Evolutionary conservation across 805 yeast species (phyloP).

Genomic region (Candida ascalaphidarum): DNA sequence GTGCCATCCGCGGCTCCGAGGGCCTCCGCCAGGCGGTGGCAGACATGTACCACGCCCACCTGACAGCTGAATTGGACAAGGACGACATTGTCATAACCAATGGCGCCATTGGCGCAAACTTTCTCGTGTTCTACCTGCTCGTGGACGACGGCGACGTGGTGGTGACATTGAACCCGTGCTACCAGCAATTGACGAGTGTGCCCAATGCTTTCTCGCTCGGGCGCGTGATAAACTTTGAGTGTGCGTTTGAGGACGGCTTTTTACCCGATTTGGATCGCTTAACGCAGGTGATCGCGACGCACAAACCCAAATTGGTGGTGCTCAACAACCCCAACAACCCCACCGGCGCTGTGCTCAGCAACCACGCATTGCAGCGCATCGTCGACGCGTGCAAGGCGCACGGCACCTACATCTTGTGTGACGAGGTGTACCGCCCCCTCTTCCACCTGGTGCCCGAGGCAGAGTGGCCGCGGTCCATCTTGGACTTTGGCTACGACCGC

Average conservation of each 20-base stretch:
- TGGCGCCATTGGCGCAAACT: constrained; percentile 52
- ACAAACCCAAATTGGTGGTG: constrained; percentile 32
- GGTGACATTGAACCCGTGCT: constrained; percentile 40
- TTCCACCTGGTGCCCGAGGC: constrained; percentile 26
- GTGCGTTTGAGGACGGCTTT: constrained; percentile 25
- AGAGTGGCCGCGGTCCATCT: constrained; percentile 28
- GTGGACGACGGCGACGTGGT: constrained; percentile 39
- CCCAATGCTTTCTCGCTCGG: constrained; percentile 38
- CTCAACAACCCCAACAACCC: constrained; percentile 30
- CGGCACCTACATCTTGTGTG: constrained; percentile 32
- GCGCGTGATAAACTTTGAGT: constrained; percentile 19
- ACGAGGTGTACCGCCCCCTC: constrained; percentile 49
- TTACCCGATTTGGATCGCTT: constrained; percentile 28
- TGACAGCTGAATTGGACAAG: constrained; percentile 2
- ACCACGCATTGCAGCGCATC: constrained; percentile 21
- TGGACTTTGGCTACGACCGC: constrained; percentile 30
- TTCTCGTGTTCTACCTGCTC: constrained; percentile 34
- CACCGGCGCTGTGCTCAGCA: constrained; percentile 33
- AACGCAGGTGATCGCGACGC: constrained; percentile 16
- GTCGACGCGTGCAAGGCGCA: constrained; percentile 24
- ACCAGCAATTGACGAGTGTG: constrained; percentile 41
- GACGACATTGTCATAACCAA: constrained; percentile 40
- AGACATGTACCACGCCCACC: constrained; percentile 21
- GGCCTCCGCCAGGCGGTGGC: constrained; percentile 28
- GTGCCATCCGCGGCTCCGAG: constrained; percentile 38